phyloP scores from a whole-genome alignment of 1,284 basidiomycete genomes.

The Coriolopsis trogii region DNA sequence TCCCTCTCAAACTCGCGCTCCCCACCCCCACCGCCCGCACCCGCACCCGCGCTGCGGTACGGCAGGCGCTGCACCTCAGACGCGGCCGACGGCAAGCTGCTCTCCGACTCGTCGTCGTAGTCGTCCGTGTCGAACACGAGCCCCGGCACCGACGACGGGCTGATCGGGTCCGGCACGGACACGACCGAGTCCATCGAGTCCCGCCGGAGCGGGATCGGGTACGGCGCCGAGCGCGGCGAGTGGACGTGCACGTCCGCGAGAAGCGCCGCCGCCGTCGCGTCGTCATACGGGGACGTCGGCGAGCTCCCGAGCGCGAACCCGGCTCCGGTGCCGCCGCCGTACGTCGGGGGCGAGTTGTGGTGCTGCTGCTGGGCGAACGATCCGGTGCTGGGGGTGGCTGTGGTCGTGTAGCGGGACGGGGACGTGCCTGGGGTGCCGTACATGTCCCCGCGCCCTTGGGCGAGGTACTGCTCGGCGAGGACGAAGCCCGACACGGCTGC shows the following conservation, averaged over 20 bases:
- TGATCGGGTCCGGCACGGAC: constrained; percentile 31
- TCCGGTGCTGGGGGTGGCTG: constrained; percentile 9
- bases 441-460: constrained; percentile 9
- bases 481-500: no score
- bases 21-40: not conserved
- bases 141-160: constrained; percentile 34
- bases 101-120: constrained; percentile 36
- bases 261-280: constrained; percentile 11
- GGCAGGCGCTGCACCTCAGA: constrained; percentile 31
- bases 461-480: constrained; percentile 19
- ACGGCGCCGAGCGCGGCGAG: constrained; percentile 22
- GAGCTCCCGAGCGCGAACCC: constrained; percentile 8
- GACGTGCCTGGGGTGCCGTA: constrained; percentile 9
- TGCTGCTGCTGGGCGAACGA: no score
- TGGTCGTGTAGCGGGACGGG: constrained; percentile 5
- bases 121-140: constrained; percentile 36
- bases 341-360: no score
- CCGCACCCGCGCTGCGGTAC: constrained; percentile 13
- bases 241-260: constrained; percentile 25
- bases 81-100: constrained; percentile 33
- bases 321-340: no score
- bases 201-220: constrained; percentile 23
- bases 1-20: constrained; percentile 17
- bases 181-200: constrained; percentile 27
- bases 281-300: constrained; percentile 14